Base-by-base conservation (phyloP, 2,329 filamentous ascomycete genomes). In the Blastomyces parvus region DNA sequence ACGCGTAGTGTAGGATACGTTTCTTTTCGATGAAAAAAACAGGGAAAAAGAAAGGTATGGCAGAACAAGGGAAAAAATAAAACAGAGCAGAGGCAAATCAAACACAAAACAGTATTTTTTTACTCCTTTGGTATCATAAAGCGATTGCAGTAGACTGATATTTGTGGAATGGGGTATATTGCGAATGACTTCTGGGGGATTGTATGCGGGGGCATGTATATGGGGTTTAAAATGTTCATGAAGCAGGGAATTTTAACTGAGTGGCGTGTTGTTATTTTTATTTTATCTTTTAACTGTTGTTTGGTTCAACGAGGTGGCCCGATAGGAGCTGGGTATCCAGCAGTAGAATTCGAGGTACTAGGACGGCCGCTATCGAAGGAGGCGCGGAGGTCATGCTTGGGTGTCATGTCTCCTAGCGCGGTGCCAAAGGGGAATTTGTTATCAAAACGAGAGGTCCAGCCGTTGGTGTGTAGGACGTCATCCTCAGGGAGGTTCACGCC, bases 301-400 rank as follows among this genome's bases (percentile, higher is more conserved):
- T 44, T 44, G 11, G 19, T 44, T 87, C 88, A 93, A 89, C 90
- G 90, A 83, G 88, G 91, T 85, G 89, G 88, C 83, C 89, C 90
- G 83, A 91, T 88, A 70, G 89, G 89, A 82, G 86, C 90, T 84
- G 91, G 89, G 89, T 94, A 94, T 91, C 90, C 90, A 86, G 90
- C 93, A 89, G 88, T 89, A 84, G 91, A 96, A 88, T 96, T 89
- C 81, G 91, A 94, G 81, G 91, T 96, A 74, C 89, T 93, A 76
- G 91, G 91, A 75, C 91, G 89, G 76, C 91, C 91, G 82, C 90
- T 94, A 79, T 96, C 91, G 76, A 89, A 90, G 74, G 91, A 95
- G 75, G 87, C 87, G 76, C 91, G 88, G 76, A 88, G 83, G 76
- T 87, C 86, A 79, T 95, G 90, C 77, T 90, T 88, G 68, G 91